Conservation (phyloP, 2,329 filamentous ascomycete genomes). For the Paramyrothecium roridum region DNA sequence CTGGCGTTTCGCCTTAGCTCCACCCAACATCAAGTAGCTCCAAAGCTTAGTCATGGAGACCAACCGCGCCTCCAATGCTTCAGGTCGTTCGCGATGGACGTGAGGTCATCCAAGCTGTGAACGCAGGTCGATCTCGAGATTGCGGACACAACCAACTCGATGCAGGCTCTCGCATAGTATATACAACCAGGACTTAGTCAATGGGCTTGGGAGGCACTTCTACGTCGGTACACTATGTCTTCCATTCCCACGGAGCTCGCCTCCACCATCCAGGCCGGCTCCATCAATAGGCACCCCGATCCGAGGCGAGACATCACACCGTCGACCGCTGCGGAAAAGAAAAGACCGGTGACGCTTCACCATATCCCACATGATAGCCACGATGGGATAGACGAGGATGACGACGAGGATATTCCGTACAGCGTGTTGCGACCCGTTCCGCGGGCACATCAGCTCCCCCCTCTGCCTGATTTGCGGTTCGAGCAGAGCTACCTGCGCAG, state of each 20-base stretch:
- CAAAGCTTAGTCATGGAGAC: too few species aligned
- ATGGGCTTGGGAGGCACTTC: not conserved
- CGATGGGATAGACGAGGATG: constrained; percentile 35
- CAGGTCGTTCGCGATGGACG: too few species aligned
- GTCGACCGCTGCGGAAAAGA: constrained; percentile 68
- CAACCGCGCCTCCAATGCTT: not conserved
- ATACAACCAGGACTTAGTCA: not conserved
- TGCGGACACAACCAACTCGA: too few species aligned
- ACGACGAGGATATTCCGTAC: constrained; percentile 65
- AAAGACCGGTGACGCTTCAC: constrained; percentile 22
- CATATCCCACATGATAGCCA: constrained; percentile 13
- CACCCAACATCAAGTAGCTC: too few species aligned
- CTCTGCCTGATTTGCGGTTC: constrained; percentile 86
- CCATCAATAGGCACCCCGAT: constrained; percentile 71
- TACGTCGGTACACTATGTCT: constrained; percentile 36
- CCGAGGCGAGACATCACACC: constrained; percentile 75
- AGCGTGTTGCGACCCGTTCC: constrained; percentile 57
- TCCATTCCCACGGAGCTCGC: constrained; percentile 66
- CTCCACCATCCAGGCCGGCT: constrained; percentile 76
- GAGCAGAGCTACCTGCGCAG: constrained; percentile 97
- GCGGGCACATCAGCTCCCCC: constrained; percentile 46
- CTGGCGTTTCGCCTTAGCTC: too few species aligned
- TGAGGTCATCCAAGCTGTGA: too few species aligned
- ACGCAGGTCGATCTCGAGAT: too few species aligned
- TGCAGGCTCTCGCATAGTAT: too few species aligned